These are phyloP conservation scores for Dimocarpus longan DNA, from an alignment of 345 rosid genomes.

Conservation along the genomic window DNA sequence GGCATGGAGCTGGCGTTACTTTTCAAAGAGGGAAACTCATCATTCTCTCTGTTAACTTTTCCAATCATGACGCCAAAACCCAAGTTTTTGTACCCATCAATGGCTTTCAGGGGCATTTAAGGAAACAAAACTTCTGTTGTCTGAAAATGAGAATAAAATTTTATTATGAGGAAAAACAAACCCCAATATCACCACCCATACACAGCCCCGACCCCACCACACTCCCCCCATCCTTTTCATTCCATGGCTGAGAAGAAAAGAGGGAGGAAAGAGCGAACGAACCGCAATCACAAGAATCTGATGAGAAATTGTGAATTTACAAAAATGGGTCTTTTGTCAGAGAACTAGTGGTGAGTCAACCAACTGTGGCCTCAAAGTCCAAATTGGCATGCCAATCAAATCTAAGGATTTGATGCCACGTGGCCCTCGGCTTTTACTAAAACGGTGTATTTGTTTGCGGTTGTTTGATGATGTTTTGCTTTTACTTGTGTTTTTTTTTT, in stretches of 20 bases:
- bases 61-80: slow-evolving; percentile 22
- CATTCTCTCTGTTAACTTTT: slow-evolving; percentile 2
- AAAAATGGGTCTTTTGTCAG: background rate
- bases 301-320: background rate
- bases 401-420: slow-evolving; percentile 4
- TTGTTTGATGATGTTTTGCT: no score
- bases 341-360: background rate
- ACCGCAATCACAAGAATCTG: slow-evolving; percentile 5
- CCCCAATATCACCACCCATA: no score
- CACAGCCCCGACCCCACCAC: no score
- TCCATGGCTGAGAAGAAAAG: background rate
- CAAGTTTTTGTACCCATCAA: slow-evolving; percentile 4
- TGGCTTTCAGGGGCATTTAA: slow-evolving; percentile 13
- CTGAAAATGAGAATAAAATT: no score
- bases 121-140: background rate
- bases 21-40: slow-evolving; percentile 3
- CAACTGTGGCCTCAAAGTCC: slow-evolving; percentile 16
- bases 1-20: background rate
- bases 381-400: slow-evolving; percentile 1
- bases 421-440: background rate
- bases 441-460: no score
- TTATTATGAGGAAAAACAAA: background rate
- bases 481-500: no score
- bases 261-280: background rate
- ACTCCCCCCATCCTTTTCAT: background rate